Evolutionary conservation across 139 green algal genomes (phyloP).

Genomic region (Diplosphaera chodatii): DNA sequence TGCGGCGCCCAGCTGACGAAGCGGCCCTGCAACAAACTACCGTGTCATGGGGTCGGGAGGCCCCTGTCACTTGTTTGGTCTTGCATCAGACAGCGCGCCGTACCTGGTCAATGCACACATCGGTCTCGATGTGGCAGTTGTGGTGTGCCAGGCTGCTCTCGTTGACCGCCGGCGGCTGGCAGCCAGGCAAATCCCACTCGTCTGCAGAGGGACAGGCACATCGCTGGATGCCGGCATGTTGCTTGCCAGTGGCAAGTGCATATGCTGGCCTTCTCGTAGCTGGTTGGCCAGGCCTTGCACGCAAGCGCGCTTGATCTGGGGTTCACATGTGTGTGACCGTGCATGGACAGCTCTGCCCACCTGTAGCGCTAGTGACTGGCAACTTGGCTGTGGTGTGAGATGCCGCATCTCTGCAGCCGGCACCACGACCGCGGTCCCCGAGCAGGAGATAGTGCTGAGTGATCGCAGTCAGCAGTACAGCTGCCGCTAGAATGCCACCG

Average conservation of each 20-base stretch:
- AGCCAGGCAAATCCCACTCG: neutral
- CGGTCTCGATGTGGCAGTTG: neutral
- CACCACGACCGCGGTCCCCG: too few species aligned
- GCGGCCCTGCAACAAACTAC: neutral
- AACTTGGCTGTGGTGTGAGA: neutral
- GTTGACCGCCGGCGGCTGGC: neutral
- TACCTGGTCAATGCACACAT: neutral
- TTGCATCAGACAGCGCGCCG: neutral
- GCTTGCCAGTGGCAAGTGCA: too few species aligned
- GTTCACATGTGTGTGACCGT: too few species aligned
- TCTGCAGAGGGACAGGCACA: neutral
- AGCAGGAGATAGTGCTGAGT: neutral
- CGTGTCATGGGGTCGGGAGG: neutral
- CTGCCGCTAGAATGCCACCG: neutral
- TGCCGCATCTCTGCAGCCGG: neutral
- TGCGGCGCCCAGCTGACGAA: neutral
- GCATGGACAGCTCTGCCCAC: too few species aligned
- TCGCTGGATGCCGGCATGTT: neutral
- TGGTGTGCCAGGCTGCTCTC: neutral
- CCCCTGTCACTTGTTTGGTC: too few species aligned
- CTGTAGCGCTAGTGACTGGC: neutral
- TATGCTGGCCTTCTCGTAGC: too few species aligned
- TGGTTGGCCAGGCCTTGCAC: too few species aligned
- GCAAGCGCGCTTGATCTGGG: too few species aligned
- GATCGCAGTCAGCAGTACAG: neutral